Evolutionary conservation across 345 rosid genomes (phyloP), one percentile per base, ranked within the genome.

Genomic region (Pelargonium nanum): DNA sequence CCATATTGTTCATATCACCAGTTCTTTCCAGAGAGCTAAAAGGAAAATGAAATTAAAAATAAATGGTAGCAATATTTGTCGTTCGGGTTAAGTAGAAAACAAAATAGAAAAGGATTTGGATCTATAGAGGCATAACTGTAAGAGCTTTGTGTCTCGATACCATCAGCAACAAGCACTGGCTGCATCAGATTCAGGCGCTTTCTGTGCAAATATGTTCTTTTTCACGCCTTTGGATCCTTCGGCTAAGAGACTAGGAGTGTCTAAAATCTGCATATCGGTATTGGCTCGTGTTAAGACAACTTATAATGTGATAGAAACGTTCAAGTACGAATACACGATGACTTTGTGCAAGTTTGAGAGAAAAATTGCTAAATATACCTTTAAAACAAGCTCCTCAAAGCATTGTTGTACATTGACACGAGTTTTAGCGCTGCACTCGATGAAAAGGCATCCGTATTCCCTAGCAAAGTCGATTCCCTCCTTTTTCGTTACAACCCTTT

Each of bases 351-450:
- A 17, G 19, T 22, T 22, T 52, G 6, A 19, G 8, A 22, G 20
- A 1, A 0, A 52, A 28, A 4, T 24, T 12, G 56, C 28, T 16
- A 19, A 20, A n/a, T 58, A 20, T 61, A 84, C 99, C 99, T 89
- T 89, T 45, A 85, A 70, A 75, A 85, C 99, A 67, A 93, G 96
- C 81, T 93, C 99, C 74, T 93, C 97, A n/a, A 85, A 93, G 72
- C 96, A 87, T 56, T 87, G 96, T 64, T 93, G 87, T 24, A 93
- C 99, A 60, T 93, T 93, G 26, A 80, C 82, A 4, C 87, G 82
- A 25, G 99, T 87, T 77, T 89, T 93, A 19, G 99, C 97, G 26
- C 99, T 93, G 65, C 99, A 93, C 69, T 93, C 99, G 0, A 87
- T 78, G 77, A 84, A 93, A 59, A 93, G 85, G 68, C 99, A 89